Base-by-base conservation (phyloP, 345 rosid species). In the Citrus inodora region DNA sequence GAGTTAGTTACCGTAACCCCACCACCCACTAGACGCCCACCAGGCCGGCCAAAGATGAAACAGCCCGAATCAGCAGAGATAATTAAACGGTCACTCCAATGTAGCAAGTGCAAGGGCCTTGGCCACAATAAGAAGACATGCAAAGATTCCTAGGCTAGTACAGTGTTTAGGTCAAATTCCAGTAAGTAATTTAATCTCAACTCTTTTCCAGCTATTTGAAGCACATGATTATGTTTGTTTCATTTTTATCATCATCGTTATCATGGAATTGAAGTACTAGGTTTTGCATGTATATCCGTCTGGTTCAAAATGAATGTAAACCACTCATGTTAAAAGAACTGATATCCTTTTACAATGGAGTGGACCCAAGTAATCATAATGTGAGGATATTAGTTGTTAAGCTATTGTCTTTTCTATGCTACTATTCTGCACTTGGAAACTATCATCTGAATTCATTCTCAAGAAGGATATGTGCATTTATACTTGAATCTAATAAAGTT, bases 111-210 rank as follows among this genome's bases (percentile, higher is more conserved):
- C 92, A 95, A 95, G 87, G 97, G 99, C 33, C 87, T 93, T 66
- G 99, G 98, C 73, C 99, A 95, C 84, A 95, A 95, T 82, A 93
- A 93, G 87, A 91, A 90, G 82, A 95, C 98, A 3, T 95, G 98
- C 92, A 91, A 85, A 88, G 90, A 80, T 73, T 66, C 85, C 40
- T 83, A n/a, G n/a, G n/a, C n/a, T n/a, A 85, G 88, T 76, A 32
- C 55, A 55, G 61, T 48, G 78, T 46, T 80, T 61, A 70, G 79
- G 81, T 77, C 53, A 28, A 28, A 72, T 63, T 63, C 48, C 76
- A 70, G 82, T 82, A 85, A 81, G 75, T 67, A 82, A 28, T 64
- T 42, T 71, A 51, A 35, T 79, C 75, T 80, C 82, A 53, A 30
- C 53, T 76, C 51, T 17, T 82, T 71, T 81, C 42, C 53, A 74